Conservation (phyloP, 371 early-diverging fungal species). For the Mortierella sp. region DNA sequence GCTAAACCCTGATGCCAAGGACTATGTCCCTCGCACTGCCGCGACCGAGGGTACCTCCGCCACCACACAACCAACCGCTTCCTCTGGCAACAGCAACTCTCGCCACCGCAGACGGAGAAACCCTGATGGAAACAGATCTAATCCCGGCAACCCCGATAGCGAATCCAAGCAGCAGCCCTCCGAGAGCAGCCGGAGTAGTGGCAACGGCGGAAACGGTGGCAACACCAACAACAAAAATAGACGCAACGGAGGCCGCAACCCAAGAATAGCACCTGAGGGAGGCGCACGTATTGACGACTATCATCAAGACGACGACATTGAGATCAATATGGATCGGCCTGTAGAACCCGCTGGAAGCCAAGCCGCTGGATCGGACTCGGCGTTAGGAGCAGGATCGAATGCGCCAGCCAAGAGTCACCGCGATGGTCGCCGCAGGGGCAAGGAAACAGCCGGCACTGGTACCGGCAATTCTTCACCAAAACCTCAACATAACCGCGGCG, state of each 20-base stretch:
- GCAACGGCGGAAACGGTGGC: not conserved
- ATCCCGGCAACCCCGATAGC: not conserved
- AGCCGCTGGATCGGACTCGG: constrained; percentile 2
- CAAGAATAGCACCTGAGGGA: constrained; percentile 22
- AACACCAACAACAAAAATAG: constrained; percentile 22
- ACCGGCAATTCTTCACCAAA: constrained; percentile 13
- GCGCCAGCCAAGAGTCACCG: constrained; percentile 21
- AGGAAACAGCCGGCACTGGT: constrained; percentile 18
- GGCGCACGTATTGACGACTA: constrained; percentile 45
- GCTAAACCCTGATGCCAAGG: constrained; percentile 53
- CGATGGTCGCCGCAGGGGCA: constrained; percentile 30
- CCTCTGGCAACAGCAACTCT: constrained; percentile 15
- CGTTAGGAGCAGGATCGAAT: constrained; percentile 12
- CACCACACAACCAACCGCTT: constrained; percentile 3
- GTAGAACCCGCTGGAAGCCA: constrained; percentile 22
- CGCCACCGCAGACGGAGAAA: constrained; percentile 35
- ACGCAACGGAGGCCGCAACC: constrained; percentile 26
- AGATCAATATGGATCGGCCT: constrained; percentile 48
- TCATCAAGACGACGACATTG: constrained; percentile 39
- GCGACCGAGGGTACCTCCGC: not conserved
- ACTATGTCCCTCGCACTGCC: constrained; percentile 44
- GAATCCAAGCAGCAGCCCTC: constrained; percentile 15
- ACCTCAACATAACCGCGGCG: constrained; percentile 18
- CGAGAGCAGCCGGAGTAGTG: not conserved
- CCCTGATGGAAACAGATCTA: constrained; percentile 16